Base-by-base conservation (phyloP, 805 yeast genomes). In the Candida saitoana region DNA sequence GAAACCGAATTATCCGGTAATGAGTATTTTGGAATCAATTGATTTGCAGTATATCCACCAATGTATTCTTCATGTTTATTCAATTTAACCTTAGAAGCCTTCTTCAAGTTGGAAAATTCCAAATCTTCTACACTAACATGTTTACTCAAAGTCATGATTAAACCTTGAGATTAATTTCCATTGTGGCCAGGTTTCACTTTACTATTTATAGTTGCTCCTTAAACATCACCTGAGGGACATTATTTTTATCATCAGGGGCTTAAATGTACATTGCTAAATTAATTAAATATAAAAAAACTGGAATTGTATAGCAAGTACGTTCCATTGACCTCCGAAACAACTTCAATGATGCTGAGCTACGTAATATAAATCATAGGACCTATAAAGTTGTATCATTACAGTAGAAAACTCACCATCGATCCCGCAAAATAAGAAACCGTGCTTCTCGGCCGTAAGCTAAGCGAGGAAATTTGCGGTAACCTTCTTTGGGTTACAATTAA, bases 1-100 rank as follows among this genome's bases (percentile, higher is more conserved):
- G 69, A 62, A 39, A 80, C 62, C 1, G 91, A 87, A 11, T 67
- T 51, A 25, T 71, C 60, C 2, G 88, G 88, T 39, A 88, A 67
- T 40, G 64, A 63, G 64, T 79, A 83, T 60, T 82, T 83, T 36
- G 85, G 79, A n/a, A 62, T 54, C 43, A 60, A 46, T 34, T 43
- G 33, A 27, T 63, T 56, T 40, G 67, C 49, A 39, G 54, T 57
- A 44, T 64, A 65, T 36, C 50, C 46, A 43, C 60, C 64, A 38
- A 63, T 56, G 45, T 54, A 64, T 41, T 59, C 51, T 45, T 69
- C 70, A 24, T 49, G 49, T 30, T 52, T 47, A 44, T 54, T 51
- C 12, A 40, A 34, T 6, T 54, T 54, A 42, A 59, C 55, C 46
- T 51, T 53, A 40, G 45, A 51, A 18, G 42, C 36, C 39, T 49